phyloP scores from a whole-genome alignment of 805 yeast species.

The Candida germanica region DNA sequence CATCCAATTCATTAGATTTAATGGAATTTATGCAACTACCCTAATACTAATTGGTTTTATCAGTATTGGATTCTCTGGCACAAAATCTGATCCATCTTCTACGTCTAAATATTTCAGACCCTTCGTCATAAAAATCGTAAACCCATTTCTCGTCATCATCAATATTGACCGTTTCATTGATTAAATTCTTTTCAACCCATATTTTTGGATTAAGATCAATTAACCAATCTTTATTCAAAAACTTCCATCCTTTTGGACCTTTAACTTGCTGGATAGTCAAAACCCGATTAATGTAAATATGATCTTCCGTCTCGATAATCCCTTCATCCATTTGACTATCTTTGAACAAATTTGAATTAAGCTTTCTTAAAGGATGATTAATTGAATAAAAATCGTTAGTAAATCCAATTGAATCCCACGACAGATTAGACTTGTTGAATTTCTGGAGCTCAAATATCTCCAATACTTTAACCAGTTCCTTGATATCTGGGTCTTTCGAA shows the following conservation, averaged over 20 bases:
- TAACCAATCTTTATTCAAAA: slow-evolving; percentile 48
- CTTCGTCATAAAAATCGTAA: slow-evolving; percentile 50
- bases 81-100: slow-evolving; percentile 60
- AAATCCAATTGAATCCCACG: slow-evolving; percentile 66
- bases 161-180: slow-evolving; percentile 51
- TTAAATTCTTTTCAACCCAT: slow-evolving; percentile 59
- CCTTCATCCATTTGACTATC: slow-evolving; percentile 15
- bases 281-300: slow-evolving; percentile 10
- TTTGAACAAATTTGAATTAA: slow-evolving; percentile 13
- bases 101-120: slow-evolving; percentile 46
- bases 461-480: slow-evolving; percentile 38
- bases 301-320: slow-evolving; percentile 16
- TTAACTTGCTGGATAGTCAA: slow-evolving; percentile 31
- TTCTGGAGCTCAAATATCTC: slow-evolving; percentile 70
- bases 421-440: slow-evolving; percentile 44
- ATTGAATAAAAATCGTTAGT: slow-evolving; percentile 51
- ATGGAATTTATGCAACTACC: slow-evolving; percentile 45
- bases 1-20: slow-evolving; percentile 35
- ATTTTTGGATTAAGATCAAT: slow-evolving; percentile 59
- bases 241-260: slow-evolving; percentile 51
- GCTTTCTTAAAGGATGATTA: slow-evolving; percentile 31
- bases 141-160: slow-evolving; percentile 86
- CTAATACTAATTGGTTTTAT: not conserved
- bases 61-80: slow-evolving; percentile 3
- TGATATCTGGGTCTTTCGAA: slow-evolving; percentile 12